Base-by-base conservation (phyloP, 768 basidiomycete species). In the Lactarius deliciosus region DNA sequence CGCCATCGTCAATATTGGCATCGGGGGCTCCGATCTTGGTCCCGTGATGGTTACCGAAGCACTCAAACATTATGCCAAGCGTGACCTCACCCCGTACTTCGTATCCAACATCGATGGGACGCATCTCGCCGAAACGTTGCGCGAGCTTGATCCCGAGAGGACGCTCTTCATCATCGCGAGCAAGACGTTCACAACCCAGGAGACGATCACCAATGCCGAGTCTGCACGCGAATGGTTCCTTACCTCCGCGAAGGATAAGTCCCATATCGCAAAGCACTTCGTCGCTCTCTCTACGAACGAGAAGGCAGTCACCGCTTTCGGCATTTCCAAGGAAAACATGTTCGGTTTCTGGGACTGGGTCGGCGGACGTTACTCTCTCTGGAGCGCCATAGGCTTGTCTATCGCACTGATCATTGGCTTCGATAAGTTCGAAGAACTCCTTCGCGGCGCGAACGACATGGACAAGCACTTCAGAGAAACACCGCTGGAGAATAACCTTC, bases 321-420 rank as follows among this genome's bases (percentile, higher is more conserved):
- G 97, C 50, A 99, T 99, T 74, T 82, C 89, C 56, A 77, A 87
- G 67, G 83, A 84, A 71, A 98, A 98, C 81, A 99, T 99, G 96
- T 99, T 99, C 86, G 88, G 91, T 75, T 98, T 99, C 86, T 99
- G 96, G 96, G 97, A 98, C 79, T 99, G 97, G 97, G 97, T 99
- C 69, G 97, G 97, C 69, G 97, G 97, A 32, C 87, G 96, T 69
- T 99, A 99, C 85, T 94, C 91, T 72, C 83, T 99, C 70, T 98
- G 97, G 96, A 95, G 93, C 68, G 96, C 97, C 36, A 98, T 99
- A 72, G 97, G 97, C 66, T 83, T 98, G 66, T 92, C 92, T 55
- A 98, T 99, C 78, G 91, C 92, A 45, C 81, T 98, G 60, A 90
- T 88, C 56, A 91, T 98, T 72, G 97, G 97, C 3, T 97, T 87